These are phyloP conservation scores for Amanita rimosa DNA, from an alignment of 768 basidiomycete genomes.

Conservation along the genomic window DNA sequence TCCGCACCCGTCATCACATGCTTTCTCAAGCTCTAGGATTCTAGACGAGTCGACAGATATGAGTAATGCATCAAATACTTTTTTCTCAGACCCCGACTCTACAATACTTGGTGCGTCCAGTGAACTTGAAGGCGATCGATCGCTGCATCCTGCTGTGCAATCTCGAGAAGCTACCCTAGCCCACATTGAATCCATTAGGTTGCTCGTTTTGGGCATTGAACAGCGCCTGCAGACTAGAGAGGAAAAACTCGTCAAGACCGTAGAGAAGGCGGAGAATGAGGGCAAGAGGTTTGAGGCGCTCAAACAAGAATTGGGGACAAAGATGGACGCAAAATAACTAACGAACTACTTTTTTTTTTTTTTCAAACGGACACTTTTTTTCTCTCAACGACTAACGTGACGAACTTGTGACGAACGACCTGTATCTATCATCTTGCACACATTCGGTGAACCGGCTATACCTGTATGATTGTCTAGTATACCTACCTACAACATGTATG, in stretches of 20 bases:
- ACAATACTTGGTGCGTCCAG: slow-evolving; percentile 1
- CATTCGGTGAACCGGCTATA: neutral
- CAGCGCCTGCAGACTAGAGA: slow-evolving; percentile 55
- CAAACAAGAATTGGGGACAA: slow-evolving; percentile 21
- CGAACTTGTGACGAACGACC: neutral
- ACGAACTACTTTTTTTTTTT: neutral
- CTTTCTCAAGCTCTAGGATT: neutral
- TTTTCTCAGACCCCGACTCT: slow-evolving; percentile 5
- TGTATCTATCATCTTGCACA: neutral
- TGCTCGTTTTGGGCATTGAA: slow-evolving; percentile 68
- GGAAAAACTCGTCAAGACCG: slow-evolving; percentile 45
- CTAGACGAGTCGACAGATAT: neutral
- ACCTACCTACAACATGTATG: slow-evolving; percentile 11
- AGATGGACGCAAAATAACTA: slow-evolving; percentile 1
- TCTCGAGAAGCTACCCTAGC: slow-evolving; percentile 33
- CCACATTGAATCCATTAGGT: slow-evolving; percentile 57
- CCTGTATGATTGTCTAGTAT: neutral
- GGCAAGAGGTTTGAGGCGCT: slow-evolving; percentile 40
- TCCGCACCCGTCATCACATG: neutral
- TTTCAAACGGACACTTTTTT: too few relatives aligned
- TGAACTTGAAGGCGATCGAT: slow-evolving; percentile 6
- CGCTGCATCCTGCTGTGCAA: slow-evolving; percentile 7
- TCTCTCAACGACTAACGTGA: neutral
- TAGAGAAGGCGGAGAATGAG: slow-evolving; percentile 52
- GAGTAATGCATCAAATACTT: slow-evolving; percentile 2